phyloP scores from a whole-genome alignment of 768 basidiomycete species.

The Mycena filopes region DNA sequence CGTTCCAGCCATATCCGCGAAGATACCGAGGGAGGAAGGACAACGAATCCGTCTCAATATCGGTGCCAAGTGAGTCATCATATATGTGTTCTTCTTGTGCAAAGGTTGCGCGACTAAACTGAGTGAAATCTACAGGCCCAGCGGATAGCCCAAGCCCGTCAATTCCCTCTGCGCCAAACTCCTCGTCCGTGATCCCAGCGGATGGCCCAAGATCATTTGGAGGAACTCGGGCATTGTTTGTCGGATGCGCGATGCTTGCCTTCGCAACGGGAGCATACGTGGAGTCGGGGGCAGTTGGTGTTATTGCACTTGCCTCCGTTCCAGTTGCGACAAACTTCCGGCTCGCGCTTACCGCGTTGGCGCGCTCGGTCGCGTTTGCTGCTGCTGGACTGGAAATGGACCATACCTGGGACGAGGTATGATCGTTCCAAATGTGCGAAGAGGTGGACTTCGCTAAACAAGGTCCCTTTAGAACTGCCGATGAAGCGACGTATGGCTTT shows the following conservation, averaged over 20 bases:
- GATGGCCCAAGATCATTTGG: slow-evolving; percentile 9
- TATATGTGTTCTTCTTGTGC: not conserved
- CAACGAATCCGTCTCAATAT: no score
- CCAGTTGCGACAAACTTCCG: slow-evolving; percentile 5
- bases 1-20: not conserved
- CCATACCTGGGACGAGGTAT: not conserved
- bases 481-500: not conserved
- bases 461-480: not conserved
- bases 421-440: not conserved
- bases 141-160: slow-evolving; percentile 3
- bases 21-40: not conserved
- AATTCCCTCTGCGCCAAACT: not conserved
- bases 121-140: slow-evolving; percentile 6
- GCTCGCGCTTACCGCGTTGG: not conserved
- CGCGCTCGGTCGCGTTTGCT: not conserved
- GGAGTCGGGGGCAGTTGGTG: not conserved
- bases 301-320: not conserved
- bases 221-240: not conserved
- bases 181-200: slow-evolving; percentile 4
- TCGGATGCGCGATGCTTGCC: slow-evolving; percentile 1
- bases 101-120: not conserved
- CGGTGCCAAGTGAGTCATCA: no score
- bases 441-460: not conserved
- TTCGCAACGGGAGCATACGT: slow-evolving; percentile 6
- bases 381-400: not conserved